A percentile compares a stretch with the other conserved stretches of the same genome.
phyloP scores from a whole-genome alignment of 257 asterid genomes.

The Solanum infundibuliforme region DNA sequence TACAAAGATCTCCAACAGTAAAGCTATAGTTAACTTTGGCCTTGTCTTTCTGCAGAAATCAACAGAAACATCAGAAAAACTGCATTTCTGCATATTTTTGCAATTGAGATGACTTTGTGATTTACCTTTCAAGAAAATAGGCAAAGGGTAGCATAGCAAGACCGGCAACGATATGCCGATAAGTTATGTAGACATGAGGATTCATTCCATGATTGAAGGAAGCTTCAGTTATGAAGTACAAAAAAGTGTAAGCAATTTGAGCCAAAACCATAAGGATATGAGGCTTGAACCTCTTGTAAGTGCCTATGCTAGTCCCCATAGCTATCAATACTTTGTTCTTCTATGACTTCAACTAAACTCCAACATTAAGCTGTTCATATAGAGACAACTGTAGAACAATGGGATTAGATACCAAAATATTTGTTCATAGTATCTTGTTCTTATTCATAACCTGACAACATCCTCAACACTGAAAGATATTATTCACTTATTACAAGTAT shows the following conservation, averaged over 20 bases:
- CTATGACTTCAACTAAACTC: neutral
- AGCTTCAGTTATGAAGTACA: conserved; percentile 63
- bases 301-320: neutral
- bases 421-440: conserved; percentile 33
- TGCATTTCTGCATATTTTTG: neutral
- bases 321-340: conserved; percentile 1
- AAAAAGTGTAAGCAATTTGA: conserved; percentile 44
- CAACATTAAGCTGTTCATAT: conserved; percentile 1
- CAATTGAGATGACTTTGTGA: neutral
- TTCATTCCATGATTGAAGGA: conserved; percentile 76
- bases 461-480: neutral
- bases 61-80: neutral
- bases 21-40: conserved; percentile 43
- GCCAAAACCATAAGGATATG: conserved; percentile 56
- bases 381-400: neutral
- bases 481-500: neutral
- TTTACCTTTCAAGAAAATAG: conserved; percentile 56
- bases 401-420: conserved; percentile 21
- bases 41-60: conserved; percentile 39
- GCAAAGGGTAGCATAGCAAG: conserved; percentile 53
- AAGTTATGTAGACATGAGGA: conserved; percentile 58
- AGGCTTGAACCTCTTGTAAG: conserved; percentile 38
- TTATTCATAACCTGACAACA: neutral
- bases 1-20: conserved; percentile 41
- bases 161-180: conserved; percentile 46